Evolutionary conservation across 2,329 filamentous ascomycete species (phyloP).

Genomic region (Pestalotiopsis sp.): DNA sequence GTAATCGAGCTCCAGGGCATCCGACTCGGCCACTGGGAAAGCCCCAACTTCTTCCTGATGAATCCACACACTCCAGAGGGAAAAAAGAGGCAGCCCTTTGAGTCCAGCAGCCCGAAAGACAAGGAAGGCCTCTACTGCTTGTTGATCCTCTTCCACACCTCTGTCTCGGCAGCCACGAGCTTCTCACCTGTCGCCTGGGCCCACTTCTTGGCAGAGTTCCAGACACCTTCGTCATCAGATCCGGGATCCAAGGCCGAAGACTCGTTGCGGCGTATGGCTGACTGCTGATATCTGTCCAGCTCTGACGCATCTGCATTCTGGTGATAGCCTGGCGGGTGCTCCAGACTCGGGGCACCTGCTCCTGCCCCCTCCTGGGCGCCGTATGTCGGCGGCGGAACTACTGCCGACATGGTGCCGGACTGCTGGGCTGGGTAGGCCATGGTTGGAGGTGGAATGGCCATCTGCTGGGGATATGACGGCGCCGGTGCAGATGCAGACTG

Average conservation of each 20-base stretch:
- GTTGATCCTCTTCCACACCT: conserved; percentile 67
- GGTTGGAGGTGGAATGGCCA: conserved; percentile 53
- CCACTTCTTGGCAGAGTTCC: conserved; percentile 61
- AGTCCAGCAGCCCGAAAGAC: neutral
- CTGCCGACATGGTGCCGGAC: conserved; percentile 46
- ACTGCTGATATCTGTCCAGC: conserved; percentile 49
- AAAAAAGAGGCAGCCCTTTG: conserved; percentile 1
- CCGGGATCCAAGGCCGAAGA: conserved; percentile 24
- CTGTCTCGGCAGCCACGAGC: conserved; percentile 59
- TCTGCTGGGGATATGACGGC: conserved; percentile 46
- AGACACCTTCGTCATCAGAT: conserved; percentile 50
- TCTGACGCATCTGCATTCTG: conserved; percentile 58
- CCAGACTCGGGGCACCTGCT: conserved; percentile 32
- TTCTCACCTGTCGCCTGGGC: conserved; percentile 59
- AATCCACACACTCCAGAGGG: neutral
- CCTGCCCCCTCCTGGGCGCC: conserved; percentile 27
- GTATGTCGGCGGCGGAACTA: conserved; percentile 32
- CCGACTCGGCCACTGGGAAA: neutral
- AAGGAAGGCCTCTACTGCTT: conserved; percentile 43
- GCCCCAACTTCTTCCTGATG: neutral
- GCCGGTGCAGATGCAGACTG: conserved; percentile 30
- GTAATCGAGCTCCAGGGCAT: neutral
- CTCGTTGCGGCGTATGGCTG: conserved; percentile 39
- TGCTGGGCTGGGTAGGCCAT: conserved; percentile 42
- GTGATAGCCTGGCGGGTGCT: conserved; percentile 58